Evolutionary conservation across 306 rosid genomes (phyloP).

Genomic region (Prunus mume): DNA sequence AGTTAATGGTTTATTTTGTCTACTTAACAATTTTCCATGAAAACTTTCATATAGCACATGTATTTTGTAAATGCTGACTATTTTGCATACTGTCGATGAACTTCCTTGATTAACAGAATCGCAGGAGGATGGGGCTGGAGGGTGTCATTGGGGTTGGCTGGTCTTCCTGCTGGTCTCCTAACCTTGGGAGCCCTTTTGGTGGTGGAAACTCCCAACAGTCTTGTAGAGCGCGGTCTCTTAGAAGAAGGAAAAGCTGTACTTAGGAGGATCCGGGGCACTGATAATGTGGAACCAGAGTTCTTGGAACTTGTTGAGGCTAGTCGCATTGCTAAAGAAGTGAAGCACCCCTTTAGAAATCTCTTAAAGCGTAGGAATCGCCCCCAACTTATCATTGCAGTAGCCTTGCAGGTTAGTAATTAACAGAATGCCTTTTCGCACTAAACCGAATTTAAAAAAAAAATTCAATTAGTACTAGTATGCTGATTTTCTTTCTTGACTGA

Average conservation of each 20-base stretch:
- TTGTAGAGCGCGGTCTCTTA: conserved; percentile 70
- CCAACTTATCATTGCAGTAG: conserved; percentile 65
- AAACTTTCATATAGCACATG: neutral
- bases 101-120: conserved; percentile 39
- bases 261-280: conserved; percentile 62
- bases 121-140: conserved; percentile 96
- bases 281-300: conserved; percentile 76
- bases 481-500: neutral
- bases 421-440: neutral
- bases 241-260: conserved; percentile 77
- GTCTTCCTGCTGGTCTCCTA: conserved; percentile 68
- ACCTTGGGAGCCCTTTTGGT: conserved; percentile 71
- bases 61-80: neutral
- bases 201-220: conserved; percentile 89
- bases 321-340: conserved; percentile 58
- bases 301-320: conserved; percentile 75
- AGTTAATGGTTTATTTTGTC: neutral
- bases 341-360: conserved; percentile 76
- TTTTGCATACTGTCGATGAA: neutral
- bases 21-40: neutral
- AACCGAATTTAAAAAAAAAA: neutral
- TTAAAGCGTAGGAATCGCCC: conserved; percentile 65
- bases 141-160: conserved; percentile 77
- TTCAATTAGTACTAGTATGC: neutral
- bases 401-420: conserved; percentile 49